Conservation (phyloP, 208 protist genomes). For the Perkinsela sp. region DNA sequence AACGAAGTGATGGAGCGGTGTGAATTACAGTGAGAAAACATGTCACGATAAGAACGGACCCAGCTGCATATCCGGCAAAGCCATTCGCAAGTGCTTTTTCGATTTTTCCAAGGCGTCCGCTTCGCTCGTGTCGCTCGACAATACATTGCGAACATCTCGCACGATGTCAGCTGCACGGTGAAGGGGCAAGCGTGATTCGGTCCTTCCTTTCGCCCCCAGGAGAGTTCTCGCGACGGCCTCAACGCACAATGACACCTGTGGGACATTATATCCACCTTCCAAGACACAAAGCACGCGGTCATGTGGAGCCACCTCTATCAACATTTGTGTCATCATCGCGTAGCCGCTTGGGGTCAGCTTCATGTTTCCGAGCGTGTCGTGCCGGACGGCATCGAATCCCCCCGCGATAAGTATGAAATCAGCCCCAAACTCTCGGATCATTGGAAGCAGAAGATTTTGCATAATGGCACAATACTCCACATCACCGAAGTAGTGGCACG, state of each 20-base stretch:
- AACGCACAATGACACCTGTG: slow-evolving; percentile 31
- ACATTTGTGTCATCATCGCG: slow-evolving; percentile 28
- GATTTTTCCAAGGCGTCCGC: too few relatives aligned
- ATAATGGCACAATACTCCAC: slow-evolving; percentile 72
- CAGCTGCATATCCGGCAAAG: too few relatives aligned
- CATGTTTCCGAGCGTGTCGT: slow-evolving; percentile 71
- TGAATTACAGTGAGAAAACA: too few relatives aligned
- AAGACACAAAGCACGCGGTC: slow-evolving; percentile 31
- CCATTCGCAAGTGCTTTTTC: too few relatives aligned
- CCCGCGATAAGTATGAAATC: slow-evolving; percentile 68
- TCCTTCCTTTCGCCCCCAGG: slow-evolving; percentile 8
- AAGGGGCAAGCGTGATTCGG: neutral
- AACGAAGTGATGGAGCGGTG: too few relatives aligned
- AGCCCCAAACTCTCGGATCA: slow-evolving; percentile 50
- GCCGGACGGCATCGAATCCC: slow-evolving; percentile 77
- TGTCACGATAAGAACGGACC: too few relatives aligned
- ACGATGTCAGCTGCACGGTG: neutral
- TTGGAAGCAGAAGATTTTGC: slow-evolving; percentile 62
- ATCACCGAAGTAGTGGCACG: slow-evolving; percentile 47
- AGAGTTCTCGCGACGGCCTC: slow-evolving; percentile 43
- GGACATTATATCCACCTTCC: slow-evolving; percentile 63
- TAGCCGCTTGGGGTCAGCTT: slow-evolving; percentile 28
- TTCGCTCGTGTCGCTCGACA: too few relatives aligned
- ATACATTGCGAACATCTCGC: too few relatives aligned
- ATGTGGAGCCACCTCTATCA: slow-evolving; percentile 7